A percentile compares a stretch with the other conserved stretches of the same genome.
phyloP scores from a whole-genome alignment of 805 yeast species.

The Kodamaea neixiangensis region DNA sequence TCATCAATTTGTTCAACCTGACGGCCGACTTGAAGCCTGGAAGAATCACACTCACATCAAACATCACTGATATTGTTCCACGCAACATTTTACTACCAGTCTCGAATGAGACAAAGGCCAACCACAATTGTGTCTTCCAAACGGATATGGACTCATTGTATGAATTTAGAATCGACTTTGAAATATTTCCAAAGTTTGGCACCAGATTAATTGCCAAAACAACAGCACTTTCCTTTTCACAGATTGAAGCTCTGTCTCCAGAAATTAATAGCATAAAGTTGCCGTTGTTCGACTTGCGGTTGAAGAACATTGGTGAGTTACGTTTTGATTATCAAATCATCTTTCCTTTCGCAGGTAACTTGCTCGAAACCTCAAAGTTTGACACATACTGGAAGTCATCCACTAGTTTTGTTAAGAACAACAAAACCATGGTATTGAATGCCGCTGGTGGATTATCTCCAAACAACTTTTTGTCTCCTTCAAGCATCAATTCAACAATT shows the following conservation, averaged over 20 bases:
- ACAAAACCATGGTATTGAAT: slow-evolving; percentile 29
- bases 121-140: slow-evolving; percentile 73
- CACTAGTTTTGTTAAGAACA: slow-evolving; percentile 53
- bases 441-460: slow-evolving; percentile 46
- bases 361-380: slow-evolving; percentile 86
- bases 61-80: slow-evolving; percentile 79
- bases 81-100: slow-evolving; percentile 81
- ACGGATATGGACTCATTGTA: slow-evolving; percentile 65
- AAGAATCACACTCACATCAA: slow-evolving; percentile 78
- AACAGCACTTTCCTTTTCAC: slow-evolving; percentile 63
- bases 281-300: slow-evolving; percentile 80
- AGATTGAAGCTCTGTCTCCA: slow-evolving; percentile 41
- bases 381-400: slow-evolving; percentile 96
- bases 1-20: slow-evolving; percentile 48
- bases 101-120: slow-evolving; percentile 53
- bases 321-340: slow-evolving; percentile 78
- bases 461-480: slow-evolving; percentile 40
- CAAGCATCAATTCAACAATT: slow-evolving; percentile 22
- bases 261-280: slow-evolving; percentile 47
- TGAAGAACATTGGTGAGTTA: slow-evolving; percentile 80
- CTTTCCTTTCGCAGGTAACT: slow-evolving; percentile 81
- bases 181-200: slow-evolving; percentile 92
- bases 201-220: slow-evolving; percentile 89
- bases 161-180: slow-evolving; percentile 77
- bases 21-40: slow-evolving; percentile 60